These are phyloP conservation scores for Aspergillus eucalypticola DNA, from an alignment of 2,329 filamentous ascomycete genomes.

Conservation along the genomic window DNA sequence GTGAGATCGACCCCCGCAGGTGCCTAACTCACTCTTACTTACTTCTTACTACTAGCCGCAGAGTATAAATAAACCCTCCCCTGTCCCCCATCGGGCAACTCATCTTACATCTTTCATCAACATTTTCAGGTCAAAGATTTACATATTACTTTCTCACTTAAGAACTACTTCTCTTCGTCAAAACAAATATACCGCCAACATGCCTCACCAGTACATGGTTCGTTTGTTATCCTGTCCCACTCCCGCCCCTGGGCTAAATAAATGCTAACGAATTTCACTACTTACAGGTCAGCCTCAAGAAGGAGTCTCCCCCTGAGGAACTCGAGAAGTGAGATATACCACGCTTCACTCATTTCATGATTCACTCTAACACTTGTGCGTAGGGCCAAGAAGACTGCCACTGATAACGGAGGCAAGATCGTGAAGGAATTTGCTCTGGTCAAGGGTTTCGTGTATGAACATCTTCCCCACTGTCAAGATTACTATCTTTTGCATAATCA, in stretches of 20 bases:
- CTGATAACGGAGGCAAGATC: slow-evolving; percentile 78
- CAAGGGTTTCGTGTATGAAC: slow-evolving; percentile 86
- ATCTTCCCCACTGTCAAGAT: background rate
- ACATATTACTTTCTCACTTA: too few relatives aligned
- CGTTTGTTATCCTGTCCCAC: too few relatives aligned
- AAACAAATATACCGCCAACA: too few relatives aligned
- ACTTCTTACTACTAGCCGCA: background rate
- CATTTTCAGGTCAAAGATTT: too few relatives aligned
- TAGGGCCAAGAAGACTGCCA: slow-evolving; percentile 75
- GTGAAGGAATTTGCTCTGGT: slow-evolving; percentile 80
- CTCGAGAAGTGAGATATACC: slow-evolving; percentile 63
- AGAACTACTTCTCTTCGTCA: too few relatives aligned
- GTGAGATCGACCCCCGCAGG: too few relatives aligned
- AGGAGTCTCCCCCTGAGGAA: slow-evolving; percentile 65
- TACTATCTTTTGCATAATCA: background rate
- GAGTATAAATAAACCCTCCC: background rate
- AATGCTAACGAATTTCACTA: background rate
- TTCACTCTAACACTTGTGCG: slow-evolving; percentile 19
- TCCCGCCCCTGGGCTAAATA: too few relatives aligned
- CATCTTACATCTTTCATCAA: background rate
- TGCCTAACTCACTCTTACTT: too few relatives aligned
- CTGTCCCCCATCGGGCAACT: background rate
- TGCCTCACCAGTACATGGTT: too few relatives aligned
- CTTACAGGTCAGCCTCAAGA: slow-evolving; percentile 74
- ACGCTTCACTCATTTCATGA: background rate